Base-by-base conservation (phyloP, 495 filamentous ascomycete genomes). In the Penicillium tannophilum region DNA sequence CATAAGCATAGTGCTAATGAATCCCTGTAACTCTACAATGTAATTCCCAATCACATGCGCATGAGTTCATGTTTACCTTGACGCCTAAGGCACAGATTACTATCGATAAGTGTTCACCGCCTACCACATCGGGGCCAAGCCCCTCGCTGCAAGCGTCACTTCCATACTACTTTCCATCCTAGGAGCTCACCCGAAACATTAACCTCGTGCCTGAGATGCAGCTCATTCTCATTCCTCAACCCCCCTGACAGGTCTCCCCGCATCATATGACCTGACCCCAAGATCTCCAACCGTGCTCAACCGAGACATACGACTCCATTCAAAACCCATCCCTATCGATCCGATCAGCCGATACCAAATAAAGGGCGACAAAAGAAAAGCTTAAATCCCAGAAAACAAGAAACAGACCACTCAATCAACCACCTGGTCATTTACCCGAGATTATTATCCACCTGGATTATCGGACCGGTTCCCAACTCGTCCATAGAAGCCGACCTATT, bases 61-160 rank as follows among this genome's bases (percentile, higher is more conserved):
- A 23, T 23, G 20, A 2, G 20, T 28, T 28, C 4, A 28, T 46
- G 43, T 46, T 24, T 46, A 46, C 43, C 43, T 11, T 46, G 7
- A 6, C 20, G 26, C 46, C 46, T 49, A 31, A 49, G 46, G 46
- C 46, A 33, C 6, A 26, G 12, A 16, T 33, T 17, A 26, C 26
- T 70, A 67, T 67, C 64, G 67, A 70, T 70, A 70, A 70, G 44
- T 20, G 7, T 35, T 56, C 48, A 67, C 66, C 66, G 66, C 64
- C 67, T 61, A 30, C 63, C 42, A 9, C 36, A 55, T 60, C 54
- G 11, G 31, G 63, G 6, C 28, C 35, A 44, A 57, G 49, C 64
- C 67, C 67, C 67, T 64, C 66, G 61, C 62, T 58, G 67, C 62
- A 70, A 65, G 59, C 67, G 67, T 65, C 62, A 65, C 54, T 59